phyloP scores from a whole-genome alignment of 331 rosid genomes.

The Arachis monticola region DNA sequence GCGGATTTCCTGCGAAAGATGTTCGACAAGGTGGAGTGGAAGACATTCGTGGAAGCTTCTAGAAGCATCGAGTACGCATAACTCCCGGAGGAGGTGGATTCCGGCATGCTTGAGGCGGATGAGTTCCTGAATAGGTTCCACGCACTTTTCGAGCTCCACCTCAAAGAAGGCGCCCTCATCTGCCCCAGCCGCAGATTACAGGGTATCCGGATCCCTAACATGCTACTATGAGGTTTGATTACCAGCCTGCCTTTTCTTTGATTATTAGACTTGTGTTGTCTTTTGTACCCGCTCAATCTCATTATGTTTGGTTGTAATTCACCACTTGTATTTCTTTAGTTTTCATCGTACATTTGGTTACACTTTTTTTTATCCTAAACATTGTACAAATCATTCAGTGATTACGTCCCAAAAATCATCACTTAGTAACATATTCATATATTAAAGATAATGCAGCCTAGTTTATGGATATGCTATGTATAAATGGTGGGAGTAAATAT shows the following conservation, averaged over 20 bases:
- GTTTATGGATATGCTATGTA: conserved; percentile 69
- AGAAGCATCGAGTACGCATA: conserved; percentile 64
- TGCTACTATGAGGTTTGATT: conserved; percentile 85
- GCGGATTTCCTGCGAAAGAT: conserved; percentile 64
- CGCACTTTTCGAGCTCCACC: conserved; percentile 85
- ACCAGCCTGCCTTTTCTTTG: too few species aligned
- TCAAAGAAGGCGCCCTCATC: conserved; percentile 80
- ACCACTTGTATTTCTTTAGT: too few species aligned
- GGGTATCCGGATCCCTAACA: conserved; percentile 82
- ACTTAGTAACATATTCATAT: too few species aligned
- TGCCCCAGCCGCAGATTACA: conserved; percentile 80
- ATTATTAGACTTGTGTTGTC: too few species aligned
- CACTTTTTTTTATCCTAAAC: too few species aligned
- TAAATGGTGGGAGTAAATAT: conserved; percentile 86
- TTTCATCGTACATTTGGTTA: too few species aligned
- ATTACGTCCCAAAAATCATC: too few species aligned
- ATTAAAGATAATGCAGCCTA: not conserved
- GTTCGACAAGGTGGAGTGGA: conserved; percentile 83
- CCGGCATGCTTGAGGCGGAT: conserved; percentile 67
- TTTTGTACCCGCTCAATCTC: too few species aligned
- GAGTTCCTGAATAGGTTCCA: conserved; percentile 74
- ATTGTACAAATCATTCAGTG: too few species aligned
- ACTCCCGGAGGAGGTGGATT: conserved; percentile 74
- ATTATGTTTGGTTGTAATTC: too few species aligned
- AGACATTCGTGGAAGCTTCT: conserved; percentile 65